phyloP scores from a whole-genome alignment of 1,139 yeast species.

The Yamadazyma diddensiae region DNA sequence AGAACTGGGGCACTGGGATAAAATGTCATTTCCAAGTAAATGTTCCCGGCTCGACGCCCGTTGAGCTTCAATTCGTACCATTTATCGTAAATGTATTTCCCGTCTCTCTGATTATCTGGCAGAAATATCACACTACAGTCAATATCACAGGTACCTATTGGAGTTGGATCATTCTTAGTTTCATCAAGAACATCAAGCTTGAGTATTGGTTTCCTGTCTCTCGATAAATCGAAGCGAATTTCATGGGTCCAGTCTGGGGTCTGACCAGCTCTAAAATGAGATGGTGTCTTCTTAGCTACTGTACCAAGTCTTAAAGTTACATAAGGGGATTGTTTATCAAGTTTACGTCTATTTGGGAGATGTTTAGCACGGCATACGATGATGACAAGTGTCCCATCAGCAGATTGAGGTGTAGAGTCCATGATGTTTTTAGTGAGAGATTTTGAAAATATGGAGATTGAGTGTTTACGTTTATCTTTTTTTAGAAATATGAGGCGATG shows the following conservation, averaged over 20 bases:
- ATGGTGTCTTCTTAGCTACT: conserved; percentile 69
- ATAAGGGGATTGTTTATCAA: conserved; percentile 90
- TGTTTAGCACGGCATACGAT: conserved; percentile 61
- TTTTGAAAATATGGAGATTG: neutral
- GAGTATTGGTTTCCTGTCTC: conserved; percentile 61
- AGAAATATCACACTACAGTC: conserved; percentile 70
- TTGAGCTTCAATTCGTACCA: conserved; percentile 76
- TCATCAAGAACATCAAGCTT: conserved; percentile 82
- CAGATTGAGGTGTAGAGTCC: conserved; percentile 23
- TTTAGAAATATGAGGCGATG: conserved; percentile 7
- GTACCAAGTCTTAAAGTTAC: conserved; percentile 80
- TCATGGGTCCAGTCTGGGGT: conserved; percentile 86
- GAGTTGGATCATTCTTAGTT: conserved; percentile 79
- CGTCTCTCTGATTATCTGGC: conserved; percentile 49
- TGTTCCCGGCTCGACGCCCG: conserved; percentile 82
- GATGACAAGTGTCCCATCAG: conserved; percentile 46
- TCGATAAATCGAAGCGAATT: conserved; percentile 60
- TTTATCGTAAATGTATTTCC: conserved; percentile 69
- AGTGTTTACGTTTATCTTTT: conserved; percentile 5
- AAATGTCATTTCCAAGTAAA: conserved; percentile 88
- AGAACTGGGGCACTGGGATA: conserved; percentile 61
- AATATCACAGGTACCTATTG: conserved; percentile 79
- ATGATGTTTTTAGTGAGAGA: conserved; percentile 1
- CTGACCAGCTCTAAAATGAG: conserved; percentile 83
- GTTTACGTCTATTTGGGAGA: conserved; percentile 74